phyloP scores from a whole-genome alignment of 2,329 filamentous ascomycete species.

The Fusarium sp. region DNA sequence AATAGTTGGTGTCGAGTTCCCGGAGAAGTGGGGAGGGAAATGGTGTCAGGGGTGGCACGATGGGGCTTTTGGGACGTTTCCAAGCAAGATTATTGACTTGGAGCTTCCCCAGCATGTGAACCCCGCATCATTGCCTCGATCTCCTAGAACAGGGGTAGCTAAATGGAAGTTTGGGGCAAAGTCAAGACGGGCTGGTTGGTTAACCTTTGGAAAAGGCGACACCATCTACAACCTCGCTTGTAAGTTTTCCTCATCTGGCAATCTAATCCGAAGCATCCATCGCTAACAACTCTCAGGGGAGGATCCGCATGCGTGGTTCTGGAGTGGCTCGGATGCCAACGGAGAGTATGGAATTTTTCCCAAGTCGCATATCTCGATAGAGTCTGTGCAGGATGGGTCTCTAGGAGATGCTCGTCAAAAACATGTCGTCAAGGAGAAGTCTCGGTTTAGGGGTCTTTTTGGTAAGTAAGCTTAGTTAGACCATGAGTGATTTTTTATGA shows the following conservation, averaged over 20 bases:
- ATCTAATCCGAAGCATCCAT: neutral
- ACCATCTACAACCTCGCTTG: conserved; percentile 60
- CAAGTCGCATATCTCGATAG: conserved; percentile 24
- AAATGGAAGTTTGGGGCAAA: conserved; percentile 48
- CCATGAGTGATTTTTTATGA: neutral
- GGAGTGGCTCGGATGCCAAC: conserved; percentile 49
- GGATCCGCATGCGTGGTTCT: conserved; percentile 49
- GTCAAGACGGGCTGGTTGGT: conserved; percentile 22
- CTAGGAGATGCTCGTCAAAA: neutral
- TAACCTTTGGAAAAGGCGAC: conserved; percentile 56
- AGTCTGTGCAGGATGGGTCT: conserved; percentile 17
- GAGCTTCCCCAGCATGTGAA: conserved; percentile 39
- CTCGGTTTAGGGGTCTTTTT: conserved; percentile 1
- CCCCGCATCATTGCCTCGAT: conserved; percentile 17
- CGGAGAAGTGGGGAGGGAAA: conserved; percentile 48
- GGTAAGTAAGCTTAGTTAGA: neutral
- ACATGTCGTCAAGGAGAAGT: neutral
- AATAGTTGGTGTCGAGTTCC: conserved; percentile 47
- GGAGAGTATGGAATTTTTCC: conserved; percentile 50
- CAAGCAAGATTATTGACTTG: conserved; percentile 42
- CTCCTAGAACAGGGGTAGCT: conserved; percentile 40
- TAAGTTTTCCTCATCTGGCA: conserved; percentile 9
- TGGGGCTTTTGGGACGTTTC: conserved; percentile 31
- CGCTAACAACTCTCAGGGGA: conserved; percentile 5
- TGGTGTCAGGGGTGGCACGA: conserved; percentile 51